phyloP scores from a whole-genome alignment of 352 stramenopile genomes.

The Phytophthora pluvialis region DNA sequence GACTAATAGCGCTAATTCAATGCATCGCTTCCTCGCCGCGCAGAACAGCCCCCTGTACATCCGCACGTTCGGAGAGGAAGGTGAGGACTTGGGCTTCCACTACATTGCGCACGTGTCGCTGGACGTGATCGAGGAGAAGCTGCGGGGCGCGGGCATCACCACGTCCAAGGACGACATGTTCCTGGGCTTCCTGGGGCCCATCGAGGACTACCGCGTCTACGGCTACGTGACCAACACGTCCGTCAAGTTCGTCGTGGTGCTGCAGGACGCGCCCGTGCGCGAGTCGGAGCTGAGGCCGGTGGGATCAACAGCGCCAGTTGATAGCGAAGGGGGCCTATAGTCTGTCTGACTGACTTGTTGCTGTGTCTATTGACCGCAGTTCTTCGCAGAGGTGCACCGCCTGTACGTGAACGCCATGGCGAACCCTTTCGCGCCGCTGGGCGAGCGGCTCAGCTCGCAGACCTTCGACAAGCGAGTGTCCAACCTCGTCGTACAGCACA shows the following conservation, averaged over 20 bases:
- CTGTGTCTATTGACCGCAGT: slow-evolving; percentile 42
- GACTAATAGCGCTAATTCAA: neutral
- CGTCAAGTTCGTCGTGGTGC: slow-evolving; percentile 82
- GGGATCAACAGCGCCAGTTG: neutral
- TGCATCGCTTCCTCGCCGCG: neutral
- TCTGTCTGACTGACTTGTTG: slow-evolving; percentile 7
- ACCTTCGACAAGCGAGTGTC: slow-evolving; percentile 84
- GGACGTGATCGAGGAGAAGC: slow-evolving; percentile 86
- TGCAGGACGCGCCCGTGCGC: slow-evolving; percentile 76
- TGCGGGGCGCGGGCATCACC: slow-evolving; percentile 53
- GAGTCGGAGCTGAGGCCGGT: slow-evolving; percentile 83
- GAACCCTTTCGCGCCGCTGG: slow-evolving; percentile 84
- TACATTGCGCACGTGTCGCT: slow-evolving; percentile 88
- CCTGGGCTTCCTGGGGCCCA: slow-evolving; percentile 80
- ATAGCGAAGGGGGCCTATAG: neutral
- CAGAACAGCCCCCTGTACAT: slow-evolving; percentile 88
- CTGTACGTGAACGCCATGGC: slow-evolving; percentile 90
- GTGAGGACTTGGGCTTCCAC: slow-evolving; percentile 86
- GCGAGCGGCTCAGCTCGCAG: slow-evolving; percentile 81
- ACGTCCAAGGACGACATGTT: slow-evolving; percentile 87
- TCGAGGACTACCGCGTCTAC: slow-evolving; percentile 89
- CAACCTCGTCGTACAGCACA: slow-evolving; percentile 80
- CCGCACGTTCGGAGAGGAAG: slow-evolving; percentile 80
- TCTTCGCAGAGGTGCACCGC: slow-evolving; percentile 85
- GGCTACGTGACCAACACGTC: slow-evolving; percentile 89